phyloP scores from a whole-genome alignment of 371 early-diverging fungal genomes.

The Ordospora colligata region DNA sequence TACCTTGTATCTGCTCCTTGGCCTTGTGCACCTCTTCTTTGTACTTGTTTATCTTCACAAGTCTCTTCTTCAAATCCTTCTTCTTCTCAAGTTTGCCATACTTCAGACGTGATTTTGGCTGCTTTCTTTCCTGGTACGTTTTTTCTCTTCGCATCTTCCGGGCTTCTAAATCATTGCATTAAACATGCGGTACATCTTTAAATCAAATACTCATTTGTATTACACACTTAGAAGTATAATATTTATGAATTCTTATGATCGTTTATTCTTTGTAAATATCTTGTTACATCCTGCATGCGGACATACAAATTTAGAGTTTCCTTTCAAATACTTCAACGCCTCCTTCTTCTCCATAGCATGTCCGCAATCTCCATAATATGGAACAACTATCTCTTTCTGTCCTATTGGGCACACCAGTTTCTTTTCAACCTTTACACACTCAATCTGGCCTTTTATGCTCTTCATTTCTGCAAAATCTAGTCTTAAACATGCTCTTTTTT shows the following conservation, averaged over 20 bases:
- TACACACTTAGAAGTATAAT: too few species aligned
- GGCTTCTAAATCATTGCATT: not conserved
- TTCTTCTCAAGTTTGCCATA: constrained; percentile 48
- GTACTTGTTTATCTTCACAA: constrained; percentile 32
- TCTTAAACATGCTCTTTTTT: not conserved
- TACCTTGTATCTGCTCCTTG: constrained; percentile 29
- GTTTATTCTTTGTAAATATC: constrained; percentile 3
- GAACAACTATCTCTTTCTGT: constrained; percentile 47
- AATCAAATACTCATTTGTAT: too few species aligned
- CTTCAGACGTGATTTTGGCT: constrained; percentile 23
- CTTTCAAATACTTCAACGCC: constrained; percentile 37
- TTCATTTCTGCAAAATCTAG: not conserved
- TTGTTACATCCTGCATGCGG: constrained; percentile 50
- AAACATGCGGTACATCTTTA: too few species aligned
- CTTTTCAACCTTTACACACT: constrained; percentile 16
- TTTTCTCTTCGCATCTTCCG: not conserved
- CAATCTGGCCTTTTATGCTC: not conserved
- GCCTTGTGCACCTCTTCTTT: constrained; percentile 43
- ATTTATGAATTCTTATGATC: not conserved
- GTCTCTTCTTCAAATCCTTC: constrained; percentile 37
- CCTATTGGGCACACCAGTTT: constrained; percentile 53
- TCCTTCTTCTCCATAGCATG: constrained; percentile 57
- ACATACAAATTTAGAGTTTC: constrained; percentile 14
- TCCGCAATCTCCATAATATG: constrained; percentile 52
- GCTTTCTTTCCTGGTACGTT: constrained; percentile 36